Evolutionary conservation across 1,139 yeast species (phyloP).

Genomic region (Debaryomycetaceae sp.): DNA sequence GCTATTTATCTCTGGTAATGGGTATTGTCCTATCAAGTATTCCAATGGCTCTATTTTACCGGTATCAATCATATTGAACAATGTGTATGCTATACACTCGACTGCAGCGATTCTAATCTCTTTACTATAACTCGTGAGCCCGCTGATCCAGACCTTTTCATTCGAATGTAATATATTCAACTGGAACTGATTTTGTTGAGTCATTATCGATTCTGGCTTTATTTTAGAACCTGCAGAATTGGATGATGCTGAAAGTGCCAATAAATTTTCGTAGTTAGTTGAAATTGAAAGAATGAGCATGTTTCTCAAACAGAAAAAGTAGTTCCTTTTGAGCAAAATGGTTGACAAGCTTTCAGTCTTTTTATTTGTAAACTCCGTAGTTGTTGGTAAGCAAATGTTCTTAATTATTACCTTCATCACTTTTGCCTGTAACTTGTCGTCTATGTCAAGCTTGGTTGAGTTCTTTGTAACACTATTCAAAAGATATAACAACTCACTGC

Average conservation of each 20-base stretch:
- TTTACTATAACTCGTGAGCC: conserved; percentile 29
- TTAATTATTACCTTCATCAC: conserved; percentile 32
- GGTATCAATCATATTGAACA: conserved; percentile 37
- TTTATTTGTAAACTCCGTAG: conserved; percentile 16
- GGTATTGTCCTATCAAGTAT: conserved; percentile 30
- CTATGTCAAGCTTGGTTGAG: conserved; percentile 38
- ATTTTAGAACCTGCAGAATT: conserved; percentile 35
- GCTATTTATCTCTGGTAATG: conserved; percentile 23
- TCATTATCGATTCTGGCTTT: conserved; percentile 44
- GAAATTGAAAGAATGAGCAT: conserved; percentile 30
- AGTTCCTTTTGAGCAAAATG: conserved; percentile 30
- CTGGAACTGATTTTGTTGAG: conserved; percentile 40
- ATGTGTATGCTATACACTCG: conserved; percentile 33
- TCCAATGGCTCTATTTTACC: conserved; percentile 37
- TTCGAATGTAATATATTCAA: conserved; percentile 23
- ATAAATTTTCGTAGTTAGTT: conserved; percentile 36
- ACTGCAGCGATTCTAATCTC: conserved; percentile 40
- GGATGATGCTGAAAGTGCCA: conserved; percentile 35
- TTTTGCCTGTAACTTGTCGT: conserved; percentile 39
- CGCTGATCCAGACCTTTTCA: conserved; percentile 28
- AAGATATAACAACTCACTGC: conserved; percentile 28
- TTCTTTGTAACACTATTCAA: conserved; percentile 32
- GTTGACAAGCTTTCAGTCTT: conserved; percentile 14
- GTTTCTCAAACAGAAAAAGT: conserved; percentile 31
- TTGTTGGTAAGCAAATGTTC: conserved; percentile 14